A percentile compares a stretch with the other conserved stretches of the same genome.
Evolutionary conservation across 169 alveolate species (phyloP).

Genomic region (Plasmodium chabaudi): DNA sequence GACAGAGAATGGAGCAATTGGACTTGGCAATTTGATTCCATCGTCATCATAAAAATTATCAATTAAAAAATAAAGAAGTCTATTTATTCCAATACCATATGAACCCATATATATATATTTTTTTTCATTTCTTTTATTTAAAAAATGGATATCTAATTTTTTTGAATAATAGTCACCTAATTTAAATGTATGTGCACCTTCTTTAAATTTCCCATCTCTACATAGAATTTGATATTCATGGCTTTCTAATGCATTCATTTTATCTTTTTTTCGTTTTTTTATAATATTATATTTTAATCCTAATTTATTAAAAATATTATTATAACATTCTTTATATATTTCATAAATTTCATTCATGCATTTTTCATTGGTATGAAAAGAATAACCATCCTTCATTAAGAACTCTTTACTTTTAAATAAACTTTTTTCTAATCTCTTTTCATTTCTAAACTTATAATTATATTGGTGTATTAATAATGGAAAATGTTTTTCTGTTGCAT

Average conservation of each 20-base stretch:
- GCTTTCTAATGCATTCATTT: slow-evolving; percentile 68
- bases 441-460: slow-evolving; percentile 63
- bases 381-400: slow-evolving; percentile 68
- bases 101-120: slow-evolving; percentile 64
- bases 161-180: slow-evolving; percentile 60
- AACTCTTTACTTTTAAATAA: slow-evolving; percentile 59
- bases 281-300: slow-evolving; percentile 21
- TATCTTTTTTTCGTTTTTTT: slow-evolving; percentile 61
- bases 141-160: slow-evolving; percentile 26
- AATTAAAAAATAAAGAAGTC: slow-evolving; percentile 41
- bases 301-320: slow-evolving; percentile 27
- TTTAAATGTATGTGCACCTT: slow-evolving; percentile 58
- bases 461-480: slow-evolving; percentile 57
- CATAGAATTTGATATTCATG: slow-evolving; percentile 55
- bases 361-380: slow-evolving; percentile 48
- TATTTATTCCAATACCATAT: slow-evolving; percentile 57
- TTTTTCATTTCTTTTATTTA: slow-evolving; percentile 60
- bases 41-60: slow-evolving; percentile 54
- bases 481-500: slow-evolving; percentile 23
- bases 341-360: slow-evolving; percentile 52
- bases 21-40: slow-evolving; percentile 47
- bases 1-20: slow-evolving; percentile 35
- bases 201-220: slow-evolving; percentile 58
- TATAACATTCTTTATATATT: slow-evolving; percentile 52
- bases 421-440: slow-evolving; percentile 59